Percentiles rank a stretch among this genome's conserved stretches.
These are phyloP conservation scores for Penicillium sp. DNA, from an alignment of 2,329 filamentous ascomycete genomes.

Conservation along the genomic window DNA sequence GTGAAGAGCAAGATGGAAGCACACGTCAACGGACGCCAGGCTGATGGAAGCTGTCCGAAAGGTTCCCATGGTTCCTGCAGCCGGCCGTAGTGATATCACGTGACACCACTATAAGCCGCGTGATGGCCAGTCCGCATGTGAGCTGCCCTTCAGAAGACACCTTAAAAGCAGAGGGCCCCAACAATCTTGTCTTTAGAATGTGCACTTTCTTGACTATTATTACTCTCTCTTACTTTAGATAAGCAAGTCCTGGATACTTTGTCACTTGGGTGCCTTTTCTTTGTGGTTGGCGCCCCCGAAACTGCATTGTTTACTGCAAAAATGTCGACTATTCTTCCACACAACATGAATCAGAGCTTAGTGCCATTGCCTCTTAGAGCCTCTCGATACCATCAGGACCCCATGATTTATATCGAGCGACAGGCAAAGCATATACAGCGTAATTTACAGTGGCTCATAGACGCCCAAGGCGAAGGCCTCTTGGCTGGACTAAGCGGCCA, in stretches of 20 bases:
- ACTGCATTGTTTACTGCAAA: conserved; percentile 11
- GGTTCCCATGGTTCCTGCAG: conserved; percentile 34
- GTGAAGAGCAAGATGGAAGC: conserved; percentile 24
- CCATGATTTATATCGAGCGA: conserved; percentile 57
- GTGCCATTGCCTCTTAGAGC: conserved; percentile 36
- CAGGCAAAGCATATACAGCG: conserved; percentile 60
- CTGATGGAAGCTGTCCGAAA: conserved; percentile 34
- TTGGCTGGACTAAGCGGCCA: conserved; percentile 52
- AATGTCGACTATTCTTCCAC: conserved; percentile 40
- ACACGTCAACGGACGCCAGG: conserved; percentile 38
- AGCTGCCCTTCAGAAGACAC: not conserved
- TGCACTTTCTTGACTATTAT: not conserved
- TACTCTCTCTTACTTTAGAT: not conserved
- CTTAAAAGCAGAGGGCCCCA: not conserved
- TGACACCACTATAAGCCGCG: conserved; percentile 18
- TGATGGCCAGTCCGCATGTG: conserved; percentile 20
- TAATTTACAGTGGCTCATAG: conserved; percentile 63
- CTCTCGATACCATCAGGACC: conserved; percentile 42
- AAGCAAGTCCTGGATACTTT: not conserved
- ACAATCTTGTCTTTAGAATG: not conserved
- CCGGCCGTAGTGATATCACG: conserved; percentile 31
- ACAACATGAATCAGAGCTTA: conserved; percentile 29
- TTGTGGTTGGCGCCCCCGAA: not conserved
- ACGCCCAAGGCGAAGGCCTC: conserved; percentile 65
- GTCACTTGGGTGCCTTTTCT: not conserved